phyloP scores from a whole-genome alignment of 306 rosid species.

The Quercus mongolica region DNA sequence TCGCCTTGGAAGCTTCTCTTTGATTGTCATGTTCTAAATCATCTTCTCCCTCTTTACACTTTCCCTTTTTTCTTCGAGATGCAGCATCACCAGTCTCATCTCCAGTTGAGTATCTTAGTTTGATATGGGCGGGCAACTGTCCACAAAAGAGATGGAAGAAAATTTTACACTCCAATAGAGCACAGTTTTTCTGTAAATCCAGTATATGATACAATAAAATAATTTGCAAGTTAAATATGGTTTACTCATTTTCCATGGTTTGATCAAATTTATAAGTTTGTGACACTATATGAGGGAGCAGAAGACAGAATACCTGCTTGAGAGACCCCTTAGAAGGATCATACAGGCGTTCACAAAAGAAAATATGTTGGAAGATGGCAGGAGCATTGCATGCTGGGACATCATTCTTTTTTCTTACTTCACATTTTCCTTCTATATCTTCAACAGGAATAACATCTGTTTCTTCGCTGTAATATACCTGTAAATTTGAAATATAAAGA shows the following conservation, averaged over 20 bases:
- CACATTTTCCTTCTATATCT: conserved; percentile 46
- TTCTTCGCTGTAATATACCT: conserved; percentile 52
- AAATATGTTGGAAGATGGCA: conserved; percentile 38
- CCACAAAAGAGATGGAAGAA: conserved; percentile 8
- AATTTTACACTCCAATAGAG: conserved; percentile 5
- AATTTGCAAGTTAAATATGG: background rate
- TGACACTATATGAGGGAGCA: background rate
- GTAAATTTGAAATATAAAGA: background rate
- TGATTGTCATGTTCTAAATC: conserved; percentile 38
- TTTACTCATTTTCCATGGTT: background rate
- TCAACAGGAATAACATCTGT: conserved; percentile 16
- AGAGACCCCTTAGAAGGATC: conserved; percentile 52
- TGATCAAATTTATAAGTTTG: background rate
- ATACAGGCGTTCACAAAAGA: conserved; percentile 52
- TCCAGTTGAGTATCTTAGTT: conserved; percentile 57
- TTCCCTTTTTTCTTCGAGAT: conserved; percentile 85
- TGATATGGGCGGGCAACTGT: conserved; percentile 73
- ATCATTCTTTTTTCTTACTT: conserved; percentile 47
- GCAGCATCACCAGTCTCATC: conserved; percentile 42
- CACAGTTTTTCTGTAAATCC: conserved; percentile 2
- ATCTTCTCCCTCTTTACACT: conserved; percentile 73
- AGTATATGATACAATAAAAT: conserved; percentile 2
- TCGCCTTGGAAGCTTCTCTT: conserved; percentile 31
- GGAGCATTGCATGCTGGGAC: conserved; percentile 26
- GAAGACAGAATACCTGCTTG: conserved; percentile 34